phyloP scores from a whole-genome alignment of 164 flowering plant species.

The Santalum album region DNA sequence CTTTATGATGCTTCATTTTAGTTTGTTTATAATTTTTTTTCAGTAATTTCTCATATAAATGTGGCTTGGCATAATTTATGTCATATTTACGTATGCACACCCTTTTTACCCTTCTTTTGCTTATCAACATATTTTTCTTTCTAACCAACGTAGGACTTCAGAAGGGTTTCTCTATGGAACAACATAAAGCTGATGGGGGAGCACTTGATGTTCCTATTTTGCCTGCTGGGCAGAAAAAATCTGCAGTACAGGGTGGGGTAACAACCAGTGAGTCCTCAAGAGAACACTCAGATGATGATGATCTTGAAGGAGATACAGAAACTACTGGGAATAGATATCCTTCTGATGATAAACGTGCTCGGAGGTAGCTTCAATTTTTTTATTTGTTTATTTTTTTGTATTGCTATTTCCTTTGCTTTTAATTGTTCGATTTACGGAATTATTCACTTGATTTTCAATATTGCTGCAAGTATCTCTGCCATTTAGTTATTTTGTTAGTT shows the following conservation, averaged over 20 bases:
- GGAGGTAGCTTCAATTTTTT: slow-evolving; percentile 23
- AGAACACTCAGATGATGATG: slow-evolving; percentile 48
- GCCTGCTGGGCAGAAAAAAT: slow-evolving; percentile 14
- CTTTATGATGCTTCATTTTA: no score
- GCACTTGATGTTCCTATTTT: slow-evolving; percentile 10
- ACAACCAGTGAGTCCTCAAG: slow-evolving; percentile 43
- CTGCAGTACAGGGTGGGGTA: slow-evolving; percentile 16
- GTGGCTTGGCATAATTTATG: no score
- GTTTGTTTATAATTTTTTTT: no score
- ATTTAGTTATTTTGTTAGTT: no score
- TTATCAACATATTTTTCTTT: neutral
- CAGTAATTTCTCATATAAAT: no score
- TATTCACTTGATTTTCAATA: no score
- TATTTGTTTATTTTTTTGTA: no score
- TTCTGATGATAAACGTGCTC: slow-evolving; percentile 30
- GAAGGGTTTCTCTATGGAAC: slow-evolving; percentile 3
- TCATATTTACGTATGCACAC: no score
- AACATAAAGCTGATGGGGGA: slow-evolving; percentile 14
- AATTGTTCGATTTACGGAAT: no score
- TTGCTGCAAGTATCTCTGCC: no score
- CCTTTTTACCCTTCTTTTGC: neutral
- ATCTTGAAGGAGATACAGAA: slow-evolving; percentile 36
- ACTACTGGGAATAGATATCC: slow-evolving; percentile 24
- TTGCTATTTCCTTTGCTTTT: no score
- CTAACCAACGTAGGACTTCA: slow-evolving; percentile 10